Percentiles rank a stretch among this genome's conserved stretches.
Evolutionary conservation across 139 green algal species (phyloP).

Genomic region (Volvox africanus): DNA sequence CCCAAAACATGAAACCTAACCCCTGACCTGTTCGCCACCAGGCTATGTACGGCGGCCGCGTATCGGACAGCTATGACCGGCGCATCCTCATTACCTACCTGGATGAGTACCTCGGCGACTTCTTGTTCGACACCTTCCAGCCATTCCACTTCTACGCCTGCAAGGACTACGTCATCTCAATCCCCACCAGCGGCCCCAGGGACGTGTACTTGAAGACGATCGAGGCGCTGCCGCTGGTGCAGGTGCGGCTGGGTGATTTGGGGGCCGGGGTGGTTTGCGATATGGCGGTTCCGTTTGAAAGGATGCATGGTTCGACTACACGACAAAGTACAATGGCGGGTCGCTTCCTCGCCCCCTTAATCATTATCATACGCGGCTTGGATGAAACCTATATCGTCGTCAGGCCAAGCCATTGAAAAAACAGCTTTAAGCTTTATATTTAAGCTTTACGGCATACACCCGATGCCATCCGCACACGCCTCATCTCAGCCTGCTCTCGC

Average conservation of each 20-base stretch:
- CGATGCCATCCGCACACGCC: too few relatives aligned
- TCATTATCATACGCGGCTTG: too few relatives aligned
- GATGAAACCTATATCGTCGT: too few relatives aligned
- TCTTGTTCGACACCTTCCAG: conserved; percentile 92
- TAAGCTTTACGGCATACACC: too few relatives aligned
- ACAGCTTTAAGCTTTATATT: too few relatives aligned
- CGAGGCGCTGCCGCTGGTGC: conserved; percentile 83
- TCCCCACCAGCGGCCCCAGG: conserved; percentile 51
- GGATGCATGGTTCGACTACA: too few relatives aligned
- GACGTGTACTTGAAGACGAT: conserved; percentile 78
- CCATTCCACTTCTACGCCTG: conserved; percentile 79
- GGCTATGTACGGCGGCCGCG: conserved; percentile 82
- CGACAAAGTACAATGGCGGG: too few relatives aligned
- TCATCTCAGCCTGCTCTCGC: too few relatives aligned
- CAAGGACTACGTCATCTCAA: conserved; percentile 60
- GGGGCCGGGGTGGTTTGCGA: too few relatives aligned
- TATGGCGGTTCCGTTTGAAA: too few relatives aligned
- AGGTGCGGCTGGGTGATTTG: conserved; percentile 56
- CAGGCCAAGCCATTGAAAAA: too few relatives aligned
- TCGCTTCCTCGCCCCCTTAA: too few relatives aligned
- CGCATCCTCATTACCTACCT: conserved; percentile 91
- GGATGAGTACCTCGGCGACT: conserved; percentile 94
- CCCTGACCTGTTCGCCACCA: background rate
- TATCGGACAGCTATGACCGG: conserved; percentile 87
- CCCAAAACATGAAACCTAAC: background rate